Evolutionary conservation across 352 stramenopile species (phyloP).

Genomic region (Phytopythium vexans): DNA sequence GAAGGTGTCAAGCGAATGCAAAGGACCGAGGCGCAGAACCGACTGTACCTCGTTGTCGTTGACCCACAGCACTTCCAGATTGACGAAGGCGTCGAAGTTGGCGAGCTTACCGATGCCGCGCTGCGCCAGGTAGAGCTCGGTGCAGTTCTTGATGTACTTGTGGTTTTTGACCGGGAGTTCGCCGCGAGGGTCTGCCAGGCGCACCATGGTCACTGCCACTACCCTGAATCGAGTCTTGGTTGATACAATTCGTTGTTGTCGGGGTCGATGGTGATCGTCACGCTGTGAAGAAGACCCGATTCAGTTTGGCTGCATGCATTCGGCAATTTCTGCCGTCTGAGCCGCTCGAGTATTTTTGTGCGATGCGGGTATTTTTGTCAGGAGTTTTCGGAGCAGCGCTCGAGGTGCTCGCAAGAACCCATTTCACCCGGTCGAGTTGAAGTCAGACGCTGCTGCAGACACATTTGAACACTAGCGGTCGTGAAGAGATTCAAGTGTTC

Average conservation of each 20-base stretch:
- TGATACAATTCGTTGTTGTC: neutral
- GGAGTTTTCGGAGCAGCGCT: too few species aligned
- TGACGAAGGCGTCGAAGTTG: conserved; percentile 86
- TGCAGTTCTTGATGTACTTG: conserved; percentile 90
- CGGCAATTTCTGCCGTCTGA: too few species aligned
- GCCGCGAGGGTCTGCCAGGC: conserved; percentile 60
- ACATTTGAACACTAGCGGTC: neutral
- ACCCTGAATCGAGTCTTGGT: neutral
- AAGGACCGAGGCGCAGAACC: neutral
- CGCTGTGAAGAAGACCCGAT: too few species aligned
- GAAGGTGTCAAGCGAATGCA: neutral
- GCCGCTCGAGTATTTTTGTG: too few species aligned
- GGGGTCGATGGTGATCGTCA: too few species aligned
- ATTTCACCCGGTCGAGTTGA: neutral
- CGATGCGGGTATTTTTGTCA: too few species aligned
- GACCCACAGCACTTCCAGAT: conserved; percentile 88
- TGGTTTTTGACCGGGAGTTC: conserved; percentile 86
- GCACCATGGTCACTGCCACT: conserved; percentile 9
- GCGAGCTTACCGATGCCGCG: conserved; percentile 75
- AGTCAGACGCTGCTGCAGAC: neutral
- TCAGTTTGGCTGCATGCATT: too few species aligned
- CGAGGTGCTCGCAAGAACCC: too few species aligned
- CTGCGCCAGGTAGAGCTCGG: conserved; percentile 79
- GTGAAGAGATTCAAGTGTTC: too few species aligned
- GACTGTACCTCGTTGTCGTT: conserved; percentile 75